Percentiles rank a stretch among this genome's conserved stretches.
Conservation (phyloP, 2,329 filamentous ascomycete species). For the Sporothrix dimorphospora region DNA sequence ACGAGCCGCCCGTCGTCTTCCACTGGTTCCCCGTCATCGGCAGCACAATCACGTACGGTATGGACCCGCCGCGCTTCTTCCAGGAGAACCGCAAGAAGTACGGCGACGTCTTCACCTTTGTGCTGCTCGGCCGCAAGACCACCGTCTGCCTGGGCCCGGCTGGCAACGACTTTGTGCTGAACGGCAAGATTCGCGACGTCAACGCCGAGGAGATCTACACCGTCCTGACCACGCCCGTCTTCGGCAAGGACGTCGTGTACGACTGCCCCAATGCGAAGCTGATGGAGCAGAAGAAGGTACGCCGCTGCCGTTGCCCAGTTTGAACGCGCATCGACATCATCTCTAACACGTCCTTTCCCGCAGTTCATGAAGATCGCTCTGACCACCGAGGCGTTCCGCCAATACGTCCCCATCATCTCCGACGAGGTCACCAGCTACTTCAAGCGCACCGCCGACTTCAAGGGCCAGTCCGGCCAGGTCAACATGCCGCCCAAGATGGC, state of each 20-base stretch:
- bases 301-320: conserved; percentile 21
- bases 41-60: conserved; percentile 91
- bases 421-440: conserved; percentile 70
- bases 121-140: conserved; percentile 54
- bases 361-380: conserved; percentile 73
- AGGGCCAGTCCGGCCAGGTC: conserved; percentile 61
- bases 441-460: conserved; percentile 58
- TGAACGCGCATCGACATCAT: background rate
- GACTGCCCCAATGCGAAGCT: conserved; percentile 83
- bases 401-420: conserved; percentile 73
- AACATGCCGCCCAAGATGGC: conserved; percentile 70
- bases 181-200: conserved; percentile 56
- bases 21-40: conserved; percentile 83
- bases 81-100: conserved; percentile 67
- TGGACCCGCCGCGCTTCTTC: conserved; percentile 91
- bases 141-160: conserved; percentile 54
- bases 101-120: conserved; percentile 59
- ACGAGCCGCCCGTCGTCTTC: conserved; percentile 80
- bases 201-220: conserved; percentile 60
- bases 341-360: background rate
- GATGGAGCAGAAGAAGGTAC: conserved; percentile 88
- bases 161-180: conserved; percentile 61
- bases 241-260: conserved; percentile 79
- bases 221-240: conserved; percentile 59
- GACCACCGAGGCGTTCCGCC: conserved; percentile 64